phyloP scores from a whole-genome alignment of 345 rosid genomes.

The Populus ilicifolia region DNA sequence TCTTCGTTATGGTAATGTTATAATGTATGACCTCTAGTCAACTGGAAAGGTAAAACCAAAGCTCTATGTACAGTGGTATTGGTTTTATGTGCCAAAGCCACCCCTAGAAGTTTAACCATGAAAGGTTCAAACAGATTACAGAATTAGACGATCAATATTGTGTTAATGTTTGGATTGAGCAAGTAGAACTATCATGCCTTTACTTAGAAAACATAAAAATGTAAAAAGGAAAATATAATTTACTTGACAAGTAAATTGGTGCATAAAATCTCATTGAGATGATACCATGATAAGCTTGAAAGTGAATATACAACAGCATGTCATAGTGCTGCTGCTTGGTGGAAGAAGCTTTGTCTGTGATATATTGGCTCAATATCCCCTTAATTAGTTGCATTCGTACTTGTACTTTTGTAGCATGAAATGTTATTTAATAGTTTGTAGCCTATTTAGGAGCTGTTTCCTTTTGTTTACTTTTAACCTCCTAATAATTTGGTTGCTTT shows the following conservation, averaged over 20 bases:
- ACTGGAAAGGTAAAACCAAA: not conserved
- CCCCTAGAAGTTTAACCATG: not conserved
- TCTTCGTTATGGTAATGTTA: not conserved
- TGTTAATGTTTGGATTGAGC: too few relatives aligned
- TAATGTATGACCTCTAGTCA: not conserved
- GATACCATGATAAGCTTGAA: too few relatives aligned
- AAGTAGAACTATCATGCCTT: not conserved
- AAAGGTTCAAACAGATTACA: not conserved
- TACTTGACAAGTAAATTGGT: not conserved
- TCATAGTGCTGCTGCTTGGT: not conserved
- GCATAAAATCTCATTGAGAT: not conserved
- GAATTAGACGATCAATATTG: too few relatives aligned
- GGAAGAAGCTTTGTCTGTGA: not conserved
- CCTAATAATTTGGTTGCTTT: not conserved
- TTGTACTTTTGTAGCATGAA: not conserved
- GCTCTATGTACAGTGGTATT: not conserved
- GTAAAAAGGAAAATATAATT: too few relatives aligned
- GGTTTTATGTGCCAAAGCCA: not conserved
- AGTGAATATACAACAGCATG: not conserved
- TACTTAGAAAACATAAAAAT: too few relatives aligned
- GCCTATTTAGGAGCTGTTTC: not conserved
- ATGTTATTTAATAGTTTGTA: not conserved
- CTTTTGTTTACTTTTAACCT: not conserved
- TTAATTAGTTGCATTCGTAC: not conserved
- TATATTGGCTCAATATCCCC: not conserved